A percentile compares a stretch with the other conserved stretches of the same genome.
phyloP scores from a whole-genome alignment of 2,329 filamentous ascomycete genomes.

The Alternaria metachromatica region DNA sequence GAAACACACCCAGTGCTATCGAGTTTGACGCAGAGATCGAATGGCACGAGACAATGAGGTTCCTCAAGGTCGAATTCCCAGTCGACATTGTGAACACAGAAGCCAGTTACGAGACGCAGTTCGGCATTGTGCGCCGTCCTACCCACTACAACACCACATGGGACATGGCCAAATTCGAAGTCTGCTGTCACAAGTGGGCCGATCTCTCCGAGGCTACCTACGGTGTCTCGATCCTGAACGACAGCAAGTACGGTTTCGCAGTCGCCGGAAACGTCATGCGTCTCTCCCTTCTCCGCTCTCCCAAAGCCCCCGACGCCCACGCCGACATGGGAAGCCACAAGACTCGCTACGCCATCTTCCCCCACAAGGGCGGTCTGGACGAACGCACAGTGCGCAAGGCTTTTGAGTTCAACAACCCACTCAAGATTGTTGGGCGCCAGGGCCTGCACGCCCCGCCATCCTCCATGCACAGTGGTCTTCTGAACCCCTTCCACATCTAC shows the following conservation, averaged over 20 bases:
- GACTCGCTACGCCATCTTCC: constrained; percentile 90
- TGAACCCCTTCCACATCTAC: constrained; percentile 70
- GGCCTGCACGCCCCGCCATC: constrained; percentile 33
- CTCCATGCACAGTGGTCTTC: constrained; percentile 33
- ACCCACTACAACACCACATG: constrained; percentile 98
- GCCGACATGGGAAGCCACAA: constrained; percentile 91
- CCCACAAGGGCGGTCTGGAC: constrained; percentile 76
- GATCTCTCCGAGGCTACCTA: constrained; percentile 88
- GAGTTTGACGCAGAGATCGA: constrained; percentile 88
- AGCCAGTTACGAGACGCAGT: constrained; percentile 94
- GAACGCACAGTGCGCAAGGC: constrained; percentile 79
- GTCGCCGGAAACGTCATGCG: constrained; percentile 90
- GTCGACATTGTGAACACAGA: constrained; percentile 90
- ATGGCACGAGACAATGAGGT: constrained; percentile 97
- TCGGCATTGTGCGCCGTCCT: constrained; percentile 83
- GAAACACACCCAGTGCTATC: constrained; percentile 71
- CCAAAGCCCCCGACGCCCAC: constrained; percentile 91
- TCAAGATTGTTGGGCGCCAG: constrained; percentile 60
- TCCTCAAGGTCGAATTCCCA: constrained; percentile 98
- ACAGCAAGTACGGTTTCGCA: constrained; percentile 95
- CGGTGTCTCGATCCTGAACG: constrained; percentile 91
- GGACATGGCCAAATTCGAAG: constrained; percentile 98
- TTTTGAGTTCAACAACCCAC: constrained; percentile 87
- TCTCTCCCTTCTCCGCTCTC: constrained; percentile 80
- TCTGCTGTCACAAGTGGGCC: constrained; percentile 94